A percentile compares a stretch with the other conserved stretches of the same genome.
phyloP scores from a whole-genome alignment of 345 rosid genomes.

The Citrus unshiu region DNA sequence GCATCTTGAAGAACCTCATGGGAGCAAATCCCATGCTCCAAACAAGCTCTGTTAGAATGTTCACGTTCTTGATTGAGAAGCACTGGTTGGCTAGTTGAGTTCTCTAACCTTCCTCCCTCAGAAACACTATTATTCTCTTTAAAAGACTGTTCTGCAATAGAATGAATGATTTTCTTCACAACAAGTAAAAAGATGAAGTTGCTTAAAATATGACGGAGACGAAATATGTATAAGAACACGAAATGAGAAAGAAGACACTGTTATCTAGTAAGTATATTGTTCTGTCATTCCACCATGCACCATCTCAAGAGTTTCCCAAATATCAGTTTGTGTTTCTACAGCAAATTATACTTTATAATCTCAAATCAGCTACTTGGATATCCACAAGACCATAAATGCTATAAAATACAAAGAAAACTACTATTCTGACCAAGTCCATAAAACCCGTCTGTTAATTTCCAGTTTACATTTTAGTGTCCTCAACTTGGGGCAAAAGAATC shows the following conservation, averaged over 20 bases:
- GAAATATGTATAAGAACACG: background rate
- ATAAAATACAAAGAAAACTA: background rate
- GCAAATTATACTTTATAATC: background rate
- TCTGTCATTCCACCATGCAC: background rate
- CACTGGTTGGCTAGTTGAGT: constrained; percentile 30
- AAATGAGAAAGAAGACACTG: background rate
- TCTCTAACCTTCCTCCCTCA: constrained; percentile 30
- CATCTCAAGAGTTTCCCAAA: background rate
- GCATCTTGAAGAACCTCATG: constrained; percentile 79
- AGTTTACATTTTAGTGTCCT: background rate
- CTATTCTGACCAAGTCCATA: background rate
- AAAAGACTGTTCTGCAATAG: constrained; percentile 39
- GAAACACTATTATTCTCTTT: constrained; percentile 31
- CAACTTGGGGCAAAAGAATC: background rate
- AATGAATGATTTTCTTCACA: constrained; percentile 17
- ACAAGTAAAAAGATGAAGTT: constrained; percentile 1
- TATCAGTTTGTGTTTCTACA: background rate
- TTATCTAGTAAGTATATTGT: background rate
- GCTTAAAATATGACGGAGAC: background rate
- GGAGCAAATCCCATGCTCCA: constrained; percentile 76
- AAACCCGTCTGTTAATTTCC: background rate
- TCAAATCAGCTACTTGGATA: background rate
- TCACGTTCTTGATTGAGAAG: constrained; percentile 32
- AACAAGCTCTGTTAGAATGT: constrained; percentile 35
- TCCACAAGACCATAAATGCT: background rate